Evolutionary conservation across 768 basidiomycete genomes (phyloP).

Genomic region (Suillus occidentalis): DNA sequence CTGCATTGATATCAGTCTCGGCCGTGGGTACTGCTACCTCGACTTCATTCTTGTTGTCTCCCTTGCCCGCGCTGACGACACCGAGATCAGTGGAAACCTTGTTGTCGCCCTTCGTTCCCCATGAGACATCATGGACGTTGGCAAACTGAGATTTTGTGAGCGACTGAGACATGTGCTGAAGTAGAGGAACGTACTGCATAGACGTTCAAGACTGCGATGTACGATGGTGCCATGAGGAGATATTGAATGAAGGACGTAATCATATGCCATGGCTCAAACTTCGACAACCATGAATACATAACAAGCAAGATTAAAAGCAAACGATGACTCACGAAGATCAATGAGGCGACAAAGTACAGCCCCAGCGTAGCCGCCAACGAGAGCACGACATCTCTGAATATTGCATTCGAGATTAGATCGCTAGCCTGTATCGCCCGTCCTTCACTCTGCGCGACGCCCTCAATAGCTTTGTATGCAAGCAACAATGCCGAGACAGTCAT

Average conservation of each 20-base stretch:
- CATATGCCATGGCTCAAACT: constrained; percentile 99
- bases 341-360: constrained; percentile 77
- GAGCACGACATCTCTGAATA: constrained; percentile 84
- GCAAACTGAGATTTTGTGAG: constrained; percentile 53
- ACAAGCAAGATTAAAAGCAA: background rate
- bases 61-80: constrained; percentile 62
- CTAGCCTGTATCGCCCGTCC: constrained; percentile 48
- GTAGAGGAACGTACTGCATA: constrained; percentile 54
- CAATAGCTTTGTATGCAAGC: constrained; percentile 79
- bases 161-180: background rate
- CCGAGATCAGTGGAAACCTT: constrained; percentile 84
- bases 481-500: constrained; percentile 90
- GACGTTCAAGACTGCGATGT: constrained; percentile 91
- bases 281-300: constrained; percentile 10
- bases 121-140: constrained; percentile 89
- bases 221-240: constrained; percentile 87
- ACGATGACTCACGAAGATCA: constrained; percentile 75
- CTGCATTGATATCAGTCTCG: constrained; percentile 84
- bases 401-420: constrained; percentile 72
- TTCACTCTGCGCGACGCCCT: constrained; percentile 49
- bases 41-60: constrained; percentile 70
- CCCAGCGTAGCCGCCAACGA: constrained; percentile 88
- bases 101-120: constrained; percentile 97
- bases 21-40: constrained; percentile 84
- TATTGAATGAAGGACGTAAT: constrained; percentile 95